Base-by-base conservation (phyloP, 2,329 filamentous ascomycete genomes). In the Fusarium coicis region DNA sequence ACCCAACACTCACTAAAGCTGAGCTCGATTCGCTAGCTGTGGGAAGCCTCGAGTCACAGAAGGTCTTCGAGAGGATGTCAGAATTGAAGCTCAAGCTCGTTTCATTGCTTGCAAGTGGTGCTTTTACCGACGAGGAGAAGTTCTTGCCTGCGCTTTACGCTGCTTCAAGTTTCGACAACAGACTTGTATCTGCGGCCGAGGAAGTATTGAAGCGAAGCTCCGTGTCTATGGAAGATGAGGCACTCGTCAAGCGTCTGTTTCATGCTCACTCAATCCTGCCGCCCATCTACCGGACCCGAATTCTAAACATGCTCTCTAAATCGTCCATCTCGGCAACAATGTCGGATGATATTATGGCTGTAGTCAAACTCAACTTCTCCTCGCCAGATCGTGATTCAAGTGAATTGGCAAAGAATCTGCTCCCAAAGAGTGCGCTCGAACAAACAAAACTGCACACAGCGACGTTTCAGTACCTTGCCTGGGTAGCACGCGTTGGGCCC, bases 111-210 rank as follows among this genome's bases (percentile, higher is more conserved):
- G 91, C 93, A 6, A 97, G 94, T 78, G 95, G 94, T 9, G 91
- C 95, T 11, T 98, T 99, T 81, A 91, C 85, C 0, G 94, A 98
- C 69, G 83, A 90, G 2, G 93, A 98, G 78, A 91, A 95, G 37
- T 94, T 98, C 76, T 81, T 98, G 18, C 93, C 96, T 1, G 93
- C 94, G 2, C 83, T 98, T 2, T 95, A 93, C 79, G 95, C 95
- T 10, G 92, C 94, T 32, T 92, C 94, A 1, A 95, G 95, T 81
- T 85, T 91, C 3, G 96, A 98, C 73, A 94, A 92, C 40, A 89
- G 92, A 14, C 91, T 98, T 42, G 91, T 93, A 16, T 90, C 93
- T n/a, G 85, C 94, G n/a, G 96, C 93, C 1, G 94, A 98, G 63
- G 95, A 97, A 76, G 89, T 97, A 54, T 83, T 98, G 73, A 99